A percentile compares a stretch with the other conserved stretches of the same genome.
These are phyloP conservation scores for Euphrasia confusa DNA, from an alignment of 257 asterid genomes.

Conservation along the genomic window DNA sequence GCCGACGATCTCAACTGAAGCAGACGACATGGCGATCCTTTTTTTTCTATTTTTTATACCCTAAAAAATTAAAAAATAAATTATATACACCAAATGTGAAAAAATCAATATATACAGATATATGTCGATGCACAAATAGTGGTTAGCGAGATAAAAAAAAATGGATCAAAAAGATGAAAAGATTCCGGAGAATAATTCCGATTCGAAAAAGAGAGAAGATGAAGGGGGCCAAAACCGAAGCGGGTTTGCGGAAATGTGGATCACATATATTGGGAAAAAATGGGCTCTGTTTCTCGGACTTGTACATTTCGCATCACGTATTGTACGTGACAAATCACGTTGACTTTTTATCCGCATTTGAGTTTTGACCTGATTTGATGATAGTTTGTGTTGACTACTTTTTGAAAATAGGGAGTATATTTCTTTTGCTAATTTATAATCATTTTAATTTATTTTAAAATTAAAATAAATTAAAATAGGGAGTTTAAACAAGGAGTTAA, in stretches of 20 bases:
- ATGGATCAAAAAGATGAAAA: neutral
- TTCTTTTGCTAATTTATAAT: no score
- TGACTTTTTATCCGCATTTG: neutral
- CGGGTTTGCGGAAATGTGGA: slow-evolving; percentile 24
- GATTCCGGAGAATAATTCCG: slow-evolving; percentile 46
- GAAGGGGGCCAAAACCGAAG: slow-evolving; percentile 17
- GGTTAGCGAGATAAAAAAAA: neutral
- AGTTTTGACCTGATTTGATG: no score
- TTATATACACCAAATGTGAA: neutral
- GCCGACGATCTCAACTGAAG: slow-evolving; percentile 33
- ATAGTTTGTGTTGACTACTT: no score
- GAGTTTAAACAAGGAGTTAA: no score
- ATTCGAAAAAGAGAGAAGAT: slow-evolving; percentile 28
- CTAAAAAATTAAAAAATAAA: slow-evolving; percentile 1
- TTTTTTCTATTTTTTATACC: slow-evolving; percentile 18
- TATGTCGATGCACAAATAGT: slow-evolving; percentile 22
- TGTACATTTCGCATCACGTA: neutral
- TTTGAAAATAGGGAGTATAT: no score
- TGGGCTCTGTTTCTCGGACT: neutral
- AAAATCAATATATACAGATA: slow-evolving; percentile 16
- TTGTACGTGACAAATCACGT: neutral
- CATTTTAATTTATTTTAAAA: no score
- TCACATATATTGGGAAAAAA: neutral
- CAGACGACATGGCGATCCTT: slow-evolving; percentile 45
- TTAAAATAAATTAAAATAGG: no score